Evolutionary conservation across 1,284 basidiomycete species (phyloP), one percentile per base, ranked within the genome.

Genomic region (Tetrapyrgos nigripes): DNA sequence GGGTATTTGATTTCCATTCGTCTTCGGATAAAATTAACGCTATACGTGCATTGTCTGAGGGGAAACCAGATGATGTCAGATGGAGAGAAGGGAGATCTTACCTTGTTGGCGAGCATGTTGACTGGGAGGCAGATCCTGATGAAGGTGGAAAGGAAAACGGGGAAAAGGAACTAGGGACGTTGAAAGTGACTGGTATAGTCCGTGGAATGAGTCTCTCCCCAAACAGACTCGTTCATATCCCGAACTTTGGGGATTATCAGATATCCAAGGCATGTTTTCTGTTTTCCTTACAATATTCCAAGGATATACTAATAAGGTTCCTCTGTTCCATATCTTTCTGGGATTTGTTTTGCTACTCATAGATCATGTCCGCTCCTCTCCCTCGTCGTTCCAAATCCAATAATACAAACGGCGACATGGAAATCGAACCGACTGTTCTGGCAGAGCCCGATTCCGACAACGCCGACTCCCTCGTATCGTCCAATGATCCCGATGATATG

Each of bases 221-320:
- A 3, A 92, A 98, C 69, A 79, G 96, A 47, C 80, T 99, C 21
- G 84, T 98, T 0, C 96, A 99, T 73, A 68, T 99, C 3, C 93
- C 95, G 1, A 90, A 92, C 67, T 86, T 83, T 72, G 97, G 96
- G 1, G 97, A 99, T 75, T 98, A 90, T 75, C 89, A 91, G 68
- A 81, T 98, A 19, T 82, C 86, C 23, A 88, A 90, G 75, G 95
- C 94, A 63, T 55, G 82, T 68, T 1, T n/a, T 47, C 27, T 47
- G 24, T 48, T 55, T n/a, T 50, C 53, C 3, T 46, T 28, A 10
- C n/a, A n/a, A n/a, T n/a, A n/a, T n/a, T n/a, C n/a, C n/a, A n/a
- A n/a, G n/a, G n/a, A n/a, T n/a, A n/a, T n/a, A n/a, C n/a, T n/a
- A n/a, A n/a, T n/a, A n/a, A n/a, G n/a, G n/a, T n/a, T n/a, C n/a